Evolutionary conservation across 306 rosid species (phyloP).

Genomic region (Vigna hirtella): DNA sequence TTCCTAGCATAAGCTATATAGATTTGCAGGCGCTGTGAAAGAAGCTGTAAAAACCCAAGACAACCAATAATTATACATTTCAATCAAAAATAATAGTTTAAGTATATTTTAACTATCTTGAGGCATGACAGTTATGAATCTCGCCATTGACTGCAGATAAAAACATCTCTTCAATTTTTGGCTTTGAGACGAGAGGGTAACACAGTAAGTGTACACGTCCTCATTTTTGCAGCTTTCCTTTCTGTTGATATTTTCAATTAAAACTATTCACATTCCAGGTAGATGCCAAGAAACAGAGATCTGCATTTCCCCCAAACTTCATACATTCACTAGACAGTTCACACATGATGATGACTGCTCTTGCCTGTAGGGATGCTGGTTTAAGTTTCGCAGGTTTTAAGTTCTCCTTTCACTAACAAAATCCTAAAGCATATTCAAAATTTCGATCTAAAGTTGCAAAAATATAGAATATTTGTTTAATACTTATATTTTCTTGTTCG

Average conservation of each 20-base stretch:
- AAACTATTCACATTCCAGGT: conserved; percentile 54
- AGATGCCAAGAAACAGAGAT: conserved; percentile 77
- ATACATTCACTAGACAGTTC: conserved; percentile 87
- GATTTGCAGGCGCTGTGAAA: not conserved
- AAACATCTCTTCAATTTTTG: conserved; percentile 84
- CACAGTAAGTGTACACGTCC: conserved; percentile 51
- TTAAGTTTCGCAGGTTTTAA: conserved; percentile 83
- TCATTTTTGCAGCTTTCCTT: conserved; percentile 21
- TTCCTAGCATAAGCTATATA: not conserved
- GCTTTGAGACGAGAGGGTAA: conserved; percentile 76
- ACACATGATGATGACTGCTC: conserved; percentile 95
- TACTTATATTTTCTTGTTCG: not conserved
- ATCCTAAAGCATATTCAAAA: conserved; percentile 16
- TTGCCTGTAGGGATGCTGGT: conserved; percentile 84
- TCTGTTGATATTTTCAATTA: conserved; percentile 37
- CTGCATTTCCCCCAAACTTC: conserved; percentile 91
- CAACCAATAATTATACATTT: conserved; percentile 12
- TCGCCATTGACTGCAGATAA: conserved; percentile 61
- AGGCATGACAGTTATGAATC: conserved; percentile 40
- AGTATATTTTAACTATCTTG: not conserved
- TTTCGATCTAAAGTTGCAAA: not conserved
- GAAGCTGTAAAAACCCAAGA: conserved; percentile 19
- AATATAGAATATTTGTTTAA: not conserved
- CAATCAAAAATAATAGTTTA: not conserved
- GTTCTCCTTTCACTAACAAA: not conserved